phyloP scores from a whole-genome alignment of 1,139 yeast genomes.

The Yamadazyma diddensiae region DNA sequence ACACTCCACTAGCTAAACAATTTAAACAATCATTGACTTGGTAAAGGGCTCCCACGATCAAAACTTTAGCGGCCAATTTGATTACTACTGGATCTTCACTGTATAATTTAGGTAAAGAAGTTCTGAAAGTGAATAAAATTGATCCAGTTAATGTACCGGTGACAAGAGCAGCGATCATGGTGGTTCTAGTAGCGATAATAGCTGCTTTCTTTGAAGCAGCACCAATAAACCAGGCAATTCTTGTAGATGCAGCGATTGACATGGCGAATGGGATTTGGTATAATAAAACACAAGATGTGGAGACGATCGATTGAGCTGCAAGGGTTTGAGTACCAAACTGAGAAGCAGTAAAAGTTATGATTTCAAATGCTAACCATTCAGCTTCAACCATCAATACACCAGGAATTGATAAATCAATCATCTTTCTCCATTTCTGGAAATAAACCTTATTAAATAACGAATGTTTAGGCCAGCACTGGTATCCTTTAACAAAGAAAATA shows the following conservation, averaged over 20 bases:
- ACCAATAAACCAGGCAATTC: conserved; percentile 77
- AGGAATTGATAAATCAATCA: conserved; percentile 53
- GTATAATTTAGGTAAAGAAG: conserved; percentile 44
- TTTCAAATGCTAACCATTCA: conserved; percentile 69
- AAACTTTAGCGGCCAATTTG: conserved; percentile 46
- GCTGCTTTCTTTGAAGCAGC: conserved; percentile 59
- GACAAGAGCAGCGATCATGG: conserved; percentile 37
- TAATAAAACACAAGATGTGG: conserved; percentile 64
- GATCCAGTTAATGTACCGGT: conserved; percentile 44
- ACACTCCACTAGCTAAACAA: conserved; percentile 56
- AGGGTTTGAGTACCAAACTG: conserved; percentile 62
- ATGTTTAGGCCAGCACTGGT: conserved; percentile 55
- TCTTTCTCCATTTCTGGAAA: conserved; percentile 50
- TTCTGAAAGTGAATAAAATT: conserved; percentile 36
- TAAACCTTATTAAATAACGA: conserved; percentile 36
- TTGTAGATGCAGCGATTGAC: conserved; percentile 70
- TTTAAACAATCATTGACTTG: conserved; percentile 57
- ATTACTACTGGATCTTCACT: conserved; percentile 51
- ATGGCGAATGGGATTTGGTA: conserved; percentile 77
- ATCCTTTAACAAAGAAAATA: conserved; percentile 47
- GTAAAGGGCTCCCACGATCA: conserved; percentile 55
- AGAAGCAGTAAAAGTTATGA: conserved; percentile 59
- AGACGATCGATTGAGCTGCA: conserved; percentile 71
- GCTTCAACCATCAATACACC: conserved; percentile 67
- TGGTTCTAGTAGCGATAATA: conserved; percentile 37